phyloP scores from a whole-genome alignment of 139 green algal species.

The Chlamydomonas schloesseri region DNA sequence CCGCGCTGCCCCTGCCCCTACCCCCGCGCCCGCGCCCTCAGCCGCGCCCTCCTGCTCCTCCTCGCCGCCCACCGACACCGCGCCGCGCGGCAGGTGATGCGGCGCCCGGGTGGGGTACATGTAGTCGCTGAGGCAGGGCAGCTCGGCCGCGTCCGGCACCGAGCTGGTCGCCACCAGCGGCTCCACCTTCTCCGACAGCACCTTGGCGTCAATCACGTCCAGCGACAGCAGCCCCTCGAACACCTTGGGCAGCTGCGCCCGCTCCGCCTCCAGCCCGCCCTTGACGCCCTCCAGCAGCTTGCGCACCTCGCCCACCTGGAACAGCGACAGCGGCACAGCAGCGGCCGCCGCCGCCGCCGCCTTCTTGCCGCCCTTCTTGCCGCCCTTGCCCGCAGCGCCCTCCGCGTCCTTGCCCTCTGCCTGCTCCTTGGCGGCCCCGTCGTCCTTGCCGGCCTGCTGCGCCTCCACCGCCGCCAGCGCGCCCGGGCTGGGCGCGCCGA shows the following conservation, averaged over 20 bases:
- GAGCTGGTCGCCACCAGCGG: neutral
- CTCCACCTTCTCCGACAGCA: constrained; percentile 11
- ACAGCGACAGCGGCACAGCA: neutral
- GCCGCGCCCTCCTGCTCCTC: neutral
- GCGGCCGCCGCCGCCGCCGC: neutral
- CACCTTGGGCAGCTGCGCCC: neutral
- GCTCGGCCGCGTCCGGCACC: neutral
- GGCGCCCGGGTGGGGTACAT: constrained; percentile 16
- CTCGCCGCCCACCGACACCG: neutral
- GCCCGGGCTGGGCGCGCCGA: neutral
- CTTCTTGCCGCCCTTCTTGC: neutral
- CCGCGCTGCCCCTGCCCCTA: neutral
- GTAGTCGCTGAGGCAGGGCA: neutral
- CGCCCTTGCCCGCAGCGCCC: no score
- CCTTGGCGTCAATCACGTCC: constrained; percentile 1
- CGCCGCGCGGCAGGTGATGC: constrained; percentile 18
- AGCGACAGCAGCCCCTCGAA: neutral
- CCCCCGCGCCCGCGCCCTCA: neutral
- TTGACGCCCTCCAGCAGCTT: neutral
- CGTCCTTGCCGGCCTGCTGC: neutral
- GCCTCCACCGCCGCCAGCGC: neutral
- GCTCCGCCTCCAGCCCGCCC: neutral
- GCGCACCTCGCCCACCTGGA: constrained; percentile 7
- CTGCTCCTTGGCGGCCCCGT: neutral
- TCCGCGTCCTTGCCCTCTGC: no score